Base-by-base conservation (phyloP, 2,329 filamentous ascomycete species). In the Phaeophleospora eucalypticola region DNA sequence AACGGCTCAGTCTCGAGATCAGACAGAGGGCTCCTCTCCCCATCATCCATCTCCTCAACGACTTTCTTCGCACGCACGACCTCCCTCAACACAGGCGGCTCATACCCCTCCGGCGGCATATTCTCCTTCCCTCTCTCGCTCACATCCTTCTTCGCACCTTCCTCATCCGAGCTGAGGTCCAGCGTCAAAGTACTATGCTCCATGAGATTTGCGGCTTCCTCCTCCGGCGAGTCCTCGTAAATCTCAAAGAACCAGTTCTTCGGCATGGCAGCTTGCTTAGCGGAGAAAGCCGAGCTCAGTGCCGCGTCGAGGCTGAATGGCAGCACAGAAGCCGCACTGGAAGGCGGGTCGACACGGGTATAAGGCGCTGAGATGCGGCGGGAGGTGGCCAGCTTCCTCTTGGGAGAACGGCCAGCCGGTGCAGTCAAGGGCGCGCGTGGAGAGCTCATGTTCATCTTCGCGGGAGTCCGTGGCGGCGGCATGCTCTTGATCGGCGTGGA, bases 201-300 rank as follows among this genome's bases (percentile, higher is more conserved):
- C 71, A 97, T 87, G 33, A 95, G 74, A 61, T 95, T 96, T 59
- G 89, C 88, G 69, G 93, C 87, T 64, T 95, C 85, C 64, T 96
- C 87, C 65, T 95, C 87, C 6, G 86, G 81, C 0, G 87, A 89
- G 67, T 98, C 91, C 65, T 95, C 88, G 65, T 96, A 84, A 61
- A 98, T 97, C 49, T 91, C 86, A 64, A 98, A 97, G 73, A 86
- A 86, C 90, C 89, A 96, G 49, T 67, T 65, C 48, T 76, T 77
- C 17, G 76, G 71, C 70, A 74, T 71, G 48, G 77, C 77, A 27
- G 81, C 76, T 63, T 85, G 80, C 58, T 46, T 61, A 74, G 70
- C 75, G 4, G 84, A 73, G 44, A 90, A 81, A 20, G 86, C 89
- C 41, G 86, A 86, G 65, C 81, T 86, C 53, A 94, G 79, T 3